Evolutionary conservation across 2,329 filamentous ascomycete genomes (phyloP), one percentile per base, ranked within the genome.

Genomic region (Coniochaeta pulveracea): DNA sequence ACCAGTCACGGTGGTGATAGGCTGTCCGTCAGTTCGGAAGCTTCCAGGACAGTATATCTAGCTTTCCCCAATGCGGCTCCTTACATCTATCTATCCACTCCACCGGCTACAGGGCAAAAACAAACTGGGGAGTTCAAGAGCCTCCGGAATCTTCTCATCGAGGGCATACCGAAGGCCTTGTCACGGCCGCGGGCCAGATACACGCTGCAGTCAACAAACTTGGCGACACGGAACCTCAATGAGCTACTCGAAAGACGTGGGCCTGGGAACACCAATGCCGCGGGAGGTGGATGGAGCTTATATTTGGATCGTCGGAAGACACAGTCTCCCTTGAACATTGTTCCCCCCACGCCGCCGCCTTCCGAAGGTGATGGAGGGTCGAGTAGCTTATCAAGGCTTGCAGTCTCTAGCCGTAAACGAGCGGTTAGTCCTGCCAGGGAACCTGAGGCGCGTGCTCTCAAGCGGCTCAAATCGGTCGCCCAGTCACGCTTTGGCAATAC

Each of bases 1-100:
- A 33, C 30, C 5, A 24, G 33, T 9, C 19, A 21, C 16, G 30
- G 10, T 15, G 27, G 19, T 8, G 38, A 30, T 6, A 31, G 29
- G 6, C 17, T 34, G 5, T 22, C 37, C 24, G 50, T 66, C 30
- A 65, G 63, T 37, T 66, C 72, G n/a, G 77, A 85, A 41, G 62
- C 72, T 2, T 77, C 77, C 10, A 72, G 76, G 41, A 80, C 81
- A 3, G 71, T 93, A 24, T 91, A 85, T 47, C 64, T 93, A 39
- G 81, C 83, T 2, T 89, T 93, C 46, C 85, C 86, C 0, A 79
- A 89, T 47, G 80, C 78, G 21, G 80, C 82, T 9, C 82, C 85
- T 0, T 77, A 78, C 41, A 62, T 93, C 27, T 93, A 85, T 52
- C 61, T 76, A 26, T 72, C 70, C 33, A 72, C 64, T 37, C 60